A percentile compares a stretch with the other conserved stretches of the same genome.
Evolutionary conservation across 257 asterid species (phyloP).

Genomic region (Gentiana dahurica): DNA sequence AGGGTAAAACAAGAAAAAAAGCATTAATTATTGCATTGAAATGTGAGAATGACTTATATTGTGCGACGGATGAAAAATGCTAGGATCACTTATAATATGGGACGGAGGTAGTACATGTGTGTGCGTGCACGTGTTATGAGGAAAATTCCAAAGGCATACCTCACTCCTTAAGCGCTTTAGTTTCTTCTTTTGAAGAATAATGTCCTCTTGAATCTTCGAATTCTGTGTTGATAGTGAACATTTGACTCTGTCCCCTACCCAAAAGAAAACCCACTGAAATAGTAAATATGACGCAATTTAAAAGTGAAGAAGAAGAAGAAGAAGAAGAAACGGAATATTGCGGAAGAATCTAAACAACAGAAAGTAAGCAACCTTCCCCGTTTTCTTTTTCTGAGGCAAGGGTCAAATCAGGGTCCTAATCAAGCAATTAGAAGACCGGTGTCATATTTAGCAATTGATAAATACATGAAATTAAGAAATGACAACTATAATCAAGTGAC

Average conservation of each 20-base stretch:
- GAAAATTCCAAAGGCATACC: constrained; percentile 22
- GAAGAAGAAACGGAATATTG: not conserved
- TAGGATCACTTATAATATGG: too few species aligned
- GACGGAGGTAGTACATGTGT: too few species aligned
- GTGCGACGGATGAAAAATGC: too few species aligned
- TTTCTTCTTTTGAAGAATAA: constrained; percentile 52
- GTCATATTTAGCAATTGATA: constrained; percentile 6
- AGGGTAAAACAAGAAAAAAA: too few species aligned
- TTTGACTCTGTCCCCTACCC: constrained; percentile 38
- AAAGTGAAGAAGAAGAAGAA: not conserved
- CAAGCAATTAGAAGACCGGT: constrained; percentile 21
- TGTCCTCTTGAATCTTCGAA: constrained; percentile 40
- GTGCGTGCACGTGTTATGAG: too few species aligned
- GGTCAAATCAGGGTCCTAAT: constrained; percentile 51
- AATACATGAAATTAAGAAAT: not conserved
- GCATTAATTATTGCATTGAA: too few species aligned
- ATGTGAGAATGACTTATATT: too few species aligned
- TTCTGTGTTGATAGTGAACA: constrained; percentile 50
- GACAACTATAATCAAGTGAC: constrained; percentile 30
- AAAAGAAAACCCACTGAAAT: constrained; percentile 7
- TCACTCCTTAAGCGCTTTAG: constrained; percentile 59
- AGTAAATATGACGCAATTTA: constrained; percentile 10
- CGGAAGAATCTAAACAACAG: not conserved
- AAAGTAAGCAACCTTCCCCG: constrained; percentile 38
- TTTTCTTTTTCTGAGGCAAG: constrained; percentile 24